A percentile compares a stretch with the other conserved stretches of the same genome.
Conservation (phyloP, 129 eudicot genomes). For the Lactuca sativa region DNA sequence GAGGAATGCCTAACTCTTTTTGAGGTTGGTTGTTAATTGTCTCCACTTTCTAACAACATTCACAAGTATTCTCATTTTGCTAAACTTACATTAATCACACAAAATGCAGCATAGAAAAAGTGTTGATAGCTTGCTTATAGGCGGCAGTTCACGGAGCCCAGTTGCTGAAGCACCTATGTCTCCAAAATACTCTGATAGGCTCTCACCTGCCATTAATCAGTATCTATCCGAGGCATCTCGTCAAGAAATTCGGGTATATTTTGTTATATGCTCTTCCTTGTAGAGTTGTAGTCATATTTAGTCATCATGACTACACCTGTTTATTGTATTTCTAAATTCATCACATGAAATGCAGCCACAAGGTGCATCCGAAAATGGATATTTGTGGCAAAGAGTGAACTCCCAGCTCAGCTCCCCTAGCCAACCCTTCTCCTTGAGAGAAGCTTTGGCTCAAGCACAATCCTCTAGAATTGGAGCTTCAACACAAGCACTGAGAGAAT, state of each 20-base stretch:
- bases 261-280: slow-evolving; percentile 13
- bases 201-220: slow-evolving; percentile 96
- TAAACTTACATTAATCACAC: not conserved
- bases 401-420: slow-evolving; percentile 97
- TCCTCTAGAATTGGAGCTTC: slow-evolving; percentile 97
- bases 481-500: slow-evolving; percentile 87
- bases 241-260: slow-evolving; percentile 89
- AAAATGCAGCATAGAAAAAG: slow-evolving; percentile 83
- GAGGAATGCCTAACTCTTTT: slow-evolving; percentile 90
- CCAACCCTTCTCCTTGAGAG: slow-evolving; percentile 95
- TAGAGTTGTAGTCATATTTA: not conserved
- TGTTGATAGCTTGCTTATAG: slow-evolving; percentile 86
- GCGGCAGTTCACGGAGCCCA: slow-evolving; percentile 86
- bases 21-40: slow-evolving; percentile 72
- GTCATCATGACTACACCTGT: not conserved
- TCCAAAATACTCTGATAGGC: slow-evolving; percentile 91
- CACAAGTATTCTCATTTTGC: not conserved
- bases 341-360: slow-evolving; percentile 51
- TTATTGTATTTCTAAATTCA: slow-evolving; percentile 6
- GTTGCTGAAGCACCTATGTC: slow-evolving; percentile 78
- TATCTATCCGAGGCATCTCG: slow-evolving; percentile 95
- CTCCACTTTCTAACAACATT: slow-evolving; percentile 2
- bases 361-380: slow-evolving; percentile 93
- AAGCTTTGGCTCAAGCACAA: slow-evolving; percentile 98
- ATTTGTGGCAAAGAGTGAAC: slow-evolving; percentile 93